Evolutionary conservation across 2,329 filamentous ascomycete genomes (phyloP).

Genomic region (Cadophora sp.): DNA sequence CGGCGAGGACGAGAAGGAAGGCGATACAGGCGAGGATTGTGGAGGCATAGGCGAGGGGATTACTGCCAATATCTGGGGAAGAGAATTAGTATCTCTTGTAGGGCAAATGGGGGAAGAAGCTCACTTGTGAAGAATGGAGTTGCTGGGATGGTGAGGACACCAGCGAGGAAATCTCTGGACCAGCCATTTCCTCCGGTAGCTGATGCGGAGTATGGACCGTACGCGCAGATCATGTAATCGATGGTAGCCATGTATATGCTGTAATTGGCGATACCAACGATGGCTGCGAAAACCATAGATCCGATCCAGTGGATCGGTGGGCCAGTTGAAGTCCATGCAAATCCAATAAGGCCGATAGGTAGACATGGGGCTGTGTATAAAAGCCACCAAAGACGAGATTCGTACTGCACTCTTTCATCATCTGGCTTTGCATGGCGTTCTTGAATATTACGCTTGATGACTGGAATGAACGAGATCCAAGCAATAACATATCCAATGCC

Average conservation of each 20-base stretch:
- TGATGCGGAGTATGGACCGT: constrained; percentile 75
- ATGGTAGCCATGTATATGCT: constrained; percentile 77
- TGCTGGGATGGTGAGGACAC: constrained; percentile 72
- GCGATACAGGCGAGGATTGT: constrained; percentile 69
- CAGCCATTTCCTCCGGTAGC: constrained; percentile 80
- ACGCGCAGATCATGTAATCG: constrained; percentile 79
- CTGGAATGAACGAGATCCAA: constrained; percentile 64
- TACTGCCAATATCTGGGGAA: constrained; percentile 56
- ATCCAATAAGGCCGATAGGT: constrained; percentile 72
- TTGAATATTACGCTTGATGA: constrained; percentile 59
- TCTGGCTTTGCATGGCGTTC: constrained; percentile 57
- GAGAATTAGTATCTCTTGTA: background rate
- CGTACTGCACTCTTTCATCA: constrained; percentile 69
- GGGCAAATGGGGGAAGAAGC: constrained; percentile 7
- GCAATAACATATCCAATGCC: constrained; percentile 70
- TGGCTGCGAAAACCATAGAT: constrained; percentile 66
- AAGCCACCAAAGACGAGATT: constrained; percentile 70
- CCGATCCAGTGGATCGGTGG: constrained; percentile 72
- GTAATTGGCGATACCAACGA: constrained; percentile 78
- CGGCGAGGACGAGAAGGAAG: constrained; percentile 64
- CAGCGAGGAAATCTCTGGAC: constrained; percentile 75
- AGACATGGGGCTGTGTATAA: constrained; percentile 66
- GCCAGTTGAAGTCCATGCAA: constrained; percentile 71
- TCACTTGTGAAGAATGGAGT: constrained; percentile 64
- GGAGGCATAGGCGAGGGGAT: constrained; percentile 63